These are phyloP conservation scores for Wickerhamomyces sp. DNA, from an alignment of 1,139 yeast species.

Conservation along the genomic window DNA sequence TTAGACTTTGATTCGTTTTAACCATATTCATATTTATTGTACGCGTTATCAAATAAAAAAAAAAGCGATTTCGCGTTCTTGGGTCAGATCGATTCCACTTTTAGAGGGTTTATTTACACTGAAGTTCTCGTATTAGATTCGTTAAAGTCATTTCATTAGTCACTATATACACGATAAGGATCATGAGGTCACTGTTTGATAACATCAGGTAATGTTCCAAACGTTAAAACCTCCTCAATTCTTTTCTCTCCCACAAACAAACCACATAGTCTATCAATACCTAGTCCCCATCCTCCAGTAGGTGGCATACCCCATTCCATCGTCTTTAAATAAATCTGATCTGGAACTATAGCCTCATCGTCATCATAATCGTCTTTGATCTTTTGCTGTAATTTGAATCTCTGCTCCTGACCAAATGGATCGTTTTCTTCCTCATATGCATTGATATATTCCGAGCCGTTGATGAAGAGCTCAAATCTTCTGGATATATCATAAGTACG, in stretches of 20 bases:
- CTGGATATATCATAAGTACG: conserved; percentile 45
- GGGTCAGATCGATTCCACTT: no score
- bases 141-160: neutral
- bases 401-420: conserved; percentile 61
- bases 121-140: neutral
- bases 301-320: conserved; percentile 97
- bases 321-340: conserved; percentile 60
- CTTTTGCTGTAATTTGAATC: conserved; percentile 53
- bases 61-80: no score
- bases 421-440: conserved; percentile 97
- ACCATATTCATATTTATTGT: no score
- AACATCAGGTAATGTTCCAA: conserved; percentile 79
- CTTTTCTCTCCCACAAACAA: conserved; percentile 56
- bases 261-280: conserved; percentile 87
- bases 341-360: conserved; percentile 65
- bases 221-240: conserved; percentile 76
- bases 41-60: neutral
- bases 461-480: conserved; percentile 80
- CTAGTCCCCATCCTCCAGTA: conserved; percentile 98
- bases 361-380: conserved; percentile 47
- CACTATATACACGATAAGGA: neutral
- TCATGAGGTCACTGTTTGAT: conserved; percentile 37
- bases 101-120: no score
- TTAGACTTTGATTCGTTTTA: neutral
- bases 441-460: conserved; percentile 79